These are phyloP conservation scores for Aspergillus flavus DNA, from an alignment of 2,329 filamentous ascomycete species.

Conservation along the genomic window DNA sequence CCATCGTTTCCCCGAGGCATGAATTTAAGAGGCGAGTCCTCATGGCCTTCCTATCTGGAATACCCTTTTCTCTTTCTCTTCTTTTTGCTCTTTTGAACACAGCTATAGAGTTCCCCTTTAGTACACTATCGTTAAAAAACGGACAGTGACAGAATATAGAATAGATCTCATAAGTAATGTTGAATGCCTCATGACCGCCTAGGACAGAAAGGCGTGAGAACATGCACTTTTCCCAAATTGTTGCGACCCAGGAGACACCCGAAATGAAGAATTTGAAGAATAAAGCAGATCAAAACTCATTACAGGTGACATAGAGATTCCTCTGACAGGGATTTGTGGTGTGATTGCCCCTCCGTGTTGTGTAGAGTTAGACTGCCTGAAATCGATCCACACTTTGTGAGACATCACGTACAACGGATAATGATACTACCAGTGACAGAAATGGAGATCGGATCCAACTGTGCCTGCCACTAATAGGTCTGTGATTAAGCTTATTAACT, in stretches of 20 bases:
- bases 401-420: background rate
- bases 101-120: background rate
- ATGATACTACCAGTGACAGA: background rate
- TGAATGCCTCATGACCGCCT: too few relatives aligned
- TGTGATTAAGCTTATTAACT: background rate
- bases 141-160: background rate
- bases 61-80: background rate
- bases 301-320: background rate
- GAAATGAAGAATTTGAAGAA: background rate
- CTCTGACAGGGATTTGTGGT: background rate
- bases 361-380: background rate
- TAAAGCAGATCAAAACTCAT: background rate
- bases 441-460: background rate
- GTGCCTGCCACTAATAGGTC: background rate
- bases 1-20: slow-evolving; percentile 2
- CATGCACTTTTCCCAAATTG: too few relatives aligned
- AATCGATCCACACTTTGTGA: background rate
- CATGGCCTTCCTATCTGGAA: background rate
- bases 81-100: background rate
- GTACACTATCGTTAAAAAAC: too few relatives aligned
- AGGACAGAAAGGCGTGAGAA: too few relatives aligned
- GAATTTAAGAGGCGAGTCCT: too few relatives aligned
- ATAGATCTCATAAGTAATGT: background rate
- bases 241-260: background rate
- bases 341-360: background rate